Percentiles rank a stretch among this genome's conserved stretches.
Evolutionary conservation across 2,329 filamentous ascomycete species (phyloP).

Genomic region (Arthrobotrys megalospora): DNA sequence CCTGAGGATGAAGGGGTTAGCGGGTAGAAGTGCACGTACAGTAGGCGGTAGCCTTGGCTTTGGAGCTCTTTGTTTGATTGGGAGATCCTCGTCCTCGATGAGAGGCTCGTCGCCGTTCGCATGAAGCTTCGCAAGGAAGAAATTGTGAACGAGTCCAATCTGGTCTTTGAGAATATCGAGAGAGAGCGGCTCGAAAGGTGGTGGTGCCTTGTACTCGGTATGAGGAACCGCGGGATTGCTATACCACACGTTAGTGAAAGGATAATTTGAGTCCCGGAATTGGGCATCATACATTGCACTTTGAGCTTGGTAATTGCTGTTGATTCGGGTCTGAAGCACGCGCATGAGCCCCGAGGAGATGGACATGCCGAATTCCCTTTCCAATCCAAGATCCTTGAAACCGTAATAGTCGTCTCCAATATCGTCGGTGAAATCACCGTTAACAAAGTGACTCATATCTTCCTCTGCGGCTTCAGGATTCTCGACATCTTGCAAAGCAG

Average conservation of each 20-base stretch:
- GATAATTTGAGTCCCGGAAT: constrained; percentile 23
- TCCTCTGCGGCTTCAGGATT: constrained; percentile 94
- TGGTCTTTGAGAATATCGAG: constrained; percentile 82
- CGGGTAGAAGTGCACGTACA: constrained; percentile 63
- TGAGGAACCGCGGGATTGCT: constrained; percentile 75
- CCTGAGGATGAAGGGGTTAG: constrained; percentile 70
- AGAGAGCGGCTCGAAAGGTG: constrained; percentile 82
- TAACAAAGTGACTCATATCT: constrained; percentile 95
- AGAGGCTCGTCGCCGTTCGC: constrained; percentile 86
- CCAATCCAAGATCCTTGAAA: constrained; percentile 93
- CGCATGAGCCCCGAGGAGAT: constrained; percentile 93
- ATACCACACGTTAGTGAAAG: constrained; percentile 58
- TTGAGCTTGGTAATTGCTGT: constrained; percentile 86
- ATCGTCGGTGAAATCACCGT: constrained; percentile 96
- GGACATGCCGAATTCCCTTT: constrained; percentile 89
- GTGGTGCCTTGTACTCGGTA: constrained; percentile 77
- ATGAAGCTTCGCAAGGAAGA: constrained; percentile 90
- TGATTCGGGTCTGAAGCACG: constrained; percentile 90
- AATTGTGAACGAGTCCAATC: constrained; percentile 89
- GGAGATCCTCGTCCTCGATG: constrained; percentile 93
- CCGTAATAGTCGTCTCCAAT: constrained; percentile 99
- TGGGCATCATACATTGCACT: constrained; percentile 71
- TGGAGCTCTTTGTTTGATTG: constrained; percentile 85
- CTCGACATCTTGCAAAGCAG: constrained; percentile 86
- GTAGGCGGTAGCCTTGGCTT: constrained; percentile 75